Evolutionary conservation across 2,329 filamentous ascomycete species (phyloP).

Genomic region (Fusarium sp.): DNA sequence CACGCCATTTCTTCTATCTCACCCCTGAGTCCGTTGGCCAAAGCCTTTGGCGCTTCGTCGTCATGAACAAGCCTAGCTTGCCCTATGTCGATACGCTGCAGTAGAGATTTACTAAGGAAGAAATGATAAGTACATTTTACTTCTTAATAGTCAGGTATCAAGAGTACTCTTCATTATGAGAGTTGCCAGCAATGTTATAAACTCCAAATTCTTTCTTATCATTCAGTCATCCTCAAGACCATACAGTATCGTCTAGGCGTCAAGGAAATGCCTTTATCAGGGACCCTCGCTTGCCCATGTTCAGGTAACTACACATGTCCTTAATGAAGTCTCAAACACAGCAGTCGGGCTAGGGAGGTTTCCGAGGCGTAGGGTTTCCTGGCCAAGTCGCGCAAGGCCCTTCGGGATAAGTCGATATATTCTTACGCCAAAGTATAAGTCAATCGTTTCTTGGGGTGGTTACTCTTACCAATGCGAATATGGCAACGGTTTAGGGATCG

Average conservation of each 20-base stretch:
- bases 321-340: neutral
- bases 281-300: neutral
- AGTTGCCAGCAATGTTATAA: neutral
- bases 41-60: neutral
- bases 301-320: neutral
- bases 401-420: conserved; percentile 35
- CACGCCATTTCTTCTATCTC: neutral
- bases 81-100: neutral
- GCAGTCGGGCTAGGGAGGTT: neutral
- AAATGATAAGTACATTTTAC: neutral
- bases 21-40: neutral
- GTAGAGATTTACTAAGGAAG: neutral
- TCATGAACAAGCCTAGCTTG: neutral
- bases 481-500: conserved; percentile 1
- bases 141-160: no score
- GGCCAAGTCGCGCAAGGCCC: conserved; percentile 39
- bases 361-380: conserved; percentile 36
- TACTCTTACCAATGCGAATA: neutral
- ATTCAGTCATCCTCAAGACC: neutral
- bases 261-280: neutral
- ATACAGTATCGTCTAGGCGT: neutral
- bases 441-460: neutral
- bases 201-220: neutral
- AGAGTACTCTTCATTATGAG: neutral
- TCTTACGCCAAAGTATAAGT: conserved; percentile 42